Conservation (phyloP, 2,329 filamentous ascomycete species). For the Lecanicillium sp. region DNA sequence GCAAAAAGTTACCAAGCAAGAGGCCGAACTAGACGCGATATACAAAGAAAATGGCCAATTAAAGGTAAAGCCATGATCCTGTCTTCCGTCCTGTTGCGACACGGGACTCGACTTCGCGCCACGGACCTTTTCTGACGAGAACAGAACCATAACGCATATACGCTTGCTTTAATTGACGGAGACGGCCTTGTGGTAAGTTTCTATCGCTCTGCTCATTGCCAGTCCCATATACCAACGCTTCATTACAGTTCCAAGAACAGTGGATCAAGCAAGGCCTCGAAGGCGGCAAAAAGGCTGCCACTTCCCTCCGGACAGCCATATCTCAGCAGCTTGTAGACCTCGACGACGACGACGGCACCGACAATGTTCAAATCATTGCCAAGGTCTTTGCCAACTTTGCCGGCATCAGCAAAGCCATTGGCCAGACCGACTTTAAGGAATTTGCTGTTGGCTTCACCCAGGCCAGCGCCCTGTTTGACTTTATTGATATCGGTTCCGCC, state of each 20-base stretch:
- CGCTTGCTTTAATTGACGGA: conserved; percentile 54
- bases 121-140: conserved; percentile 3
- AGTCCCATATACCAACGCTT: too few relatives aligned
- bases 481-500: conserved; percentile 51
- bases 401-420: conserved; percentile 41
- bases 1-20: conserved; percentile 32
- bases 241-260: conserved; percentile 45
- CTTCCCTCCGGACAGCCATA: conserved; percentile 39
- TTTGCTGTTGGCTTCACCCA: conserved; percentile 55
- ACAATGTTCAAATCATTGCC: conserved; percentile 44
- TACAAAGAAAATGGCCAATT: conserved; percentile 31
- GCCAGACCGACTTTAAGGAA: conserved; percentile 41
- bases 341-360: conserved; percentile 31
- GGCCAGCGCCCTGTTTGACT: conserved; percentile 51
- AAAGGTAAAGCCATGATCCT: conserved; percentile 29
- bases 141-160: conserved; percentile 49
- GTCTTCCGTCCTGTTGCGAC: too few relatives aligned
- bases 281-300: conserved; percentile 45
- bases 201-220: too few relatives aligned
- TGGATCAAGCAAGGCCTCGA: conserved; percentile 46
- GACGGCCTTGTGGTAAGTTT: conserved; percentile 52
- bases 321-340: conserved; percentile 35
- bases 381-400: conserved; percentile 48
- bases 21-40: conserved; percentile 25
- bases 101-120: not conserved